Conservation (phyloP, 202 grass and related monocot genomes). For the Miscanthus sacchariflorus region DNA sequence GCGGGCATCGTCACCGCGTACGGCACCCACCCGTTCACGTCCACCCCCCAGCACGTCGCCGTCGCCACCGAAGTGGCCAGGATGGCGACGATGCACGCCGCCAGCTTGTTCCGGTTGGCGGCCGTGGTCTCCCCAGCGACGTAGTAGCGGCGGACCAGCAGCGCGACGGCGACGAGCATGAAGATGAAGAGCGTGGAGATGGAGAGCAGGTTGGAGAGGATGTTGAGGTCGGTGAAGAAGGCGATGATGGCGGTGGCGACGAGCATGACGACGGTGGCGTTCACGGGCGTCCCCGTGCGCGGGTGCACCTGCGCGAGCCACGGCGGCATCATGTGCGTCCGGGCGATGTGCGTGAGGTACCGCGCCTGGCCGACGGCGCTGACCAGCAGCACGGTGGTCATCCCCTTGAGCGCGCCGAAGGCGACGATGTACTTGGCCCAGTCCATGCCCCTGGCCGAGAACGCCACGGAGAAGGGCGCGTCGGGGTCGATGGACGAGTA, state of each 20-base stretch:
- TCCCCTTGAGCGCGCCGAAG: slow-evolving; percentile 95
- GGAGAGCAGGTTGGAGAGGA: slow-evolving; percentile 83
- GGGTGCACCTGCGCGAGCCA: slow-evolving; percentile 74
- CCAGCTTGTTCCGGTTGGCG: slow-evolving; percentile 61
- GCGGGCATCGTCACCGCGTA: slow-evolving; percentile 63
- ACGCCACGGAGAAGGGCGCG: slow-evolving; percentile 77
- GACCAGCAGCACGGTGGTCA: slow-evolving; percentile 95
- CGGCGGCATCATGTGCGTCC: slow-evolving; percentile 87
- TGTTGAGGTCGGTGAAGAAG: slow-evolving; percentile 73
- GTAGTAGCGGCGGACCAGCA: slow-evolving; percentile 87
- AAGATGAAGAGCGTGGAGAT: slow-evolving; percentile 98
- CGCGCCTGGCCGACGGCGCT: slow-evolving; percentile 83
- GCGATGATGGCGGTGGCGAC: slow-evolving; percentile 77
- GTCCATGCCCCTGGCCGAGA: slow-evolving; percentile 55
- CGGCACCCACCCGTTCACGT: slow-evolving; percentile 54
- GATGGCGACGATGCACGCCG: slow-evolving; percentile 57
- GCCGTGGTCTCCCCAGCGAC: slow-evolving; percentile 62
- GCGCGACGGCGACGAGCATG: slow-evolving; percentile 85
- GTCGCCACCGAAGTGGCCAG: slow-evolving; percentile 62
- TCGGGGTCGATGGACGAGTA: slow-evolving; percentile 34
- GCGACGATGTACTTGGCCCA: slow-evolving; percentile 90
- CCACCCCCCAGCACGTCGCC: slow-evolving; percentile 60
- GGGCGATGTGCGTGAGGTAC: slow-evolving; percentile 91
- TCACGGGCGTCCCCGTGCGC: slow-evolving; percentile 69
- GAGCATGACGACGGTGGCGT: slow-evolving; percentile 85